Percentiles rank a stretch among this genome's conserved stretches.
phyloP scores from a whole-genome alignment of 768 basidiomycete genomes.

The Termitomyces heimii region DNA sequence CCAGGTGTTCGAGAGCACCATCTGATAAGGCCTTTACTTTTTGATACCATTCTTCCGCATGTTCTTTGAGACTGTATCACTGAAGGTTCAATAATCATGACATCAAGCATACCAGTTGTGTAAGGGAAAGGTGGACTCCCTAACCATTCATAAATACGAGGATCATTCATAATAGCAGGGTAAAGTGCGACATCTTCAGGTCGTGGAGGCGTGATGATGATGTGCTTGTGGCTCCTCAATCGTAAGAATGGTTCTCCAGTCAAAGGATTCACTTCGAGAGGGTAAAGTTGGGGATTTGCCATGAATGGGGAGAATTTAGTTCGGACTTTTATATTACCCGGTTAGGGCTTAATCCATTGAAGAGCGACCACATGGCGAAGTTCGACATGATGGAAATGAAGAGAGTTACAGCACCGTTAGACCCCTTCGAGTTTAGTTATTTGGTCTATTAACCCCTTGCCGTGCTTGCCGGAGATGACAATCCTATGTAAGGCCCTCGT shows the following conservation, averaged over 20 bases:
- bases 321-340: background rate
- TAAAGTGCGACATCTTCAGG: conserved; percentile 17
- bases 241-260: conserved; percentile 44
- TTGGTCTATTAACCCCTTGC: too few species aligned
- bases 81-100: background rate
- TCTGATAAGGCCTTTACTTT: conserved; percentile 22
- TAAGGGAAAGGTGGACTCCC: conserved; percentile 52
- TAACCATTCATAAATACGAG: conserved; percentile 38
- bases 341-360: background rate
- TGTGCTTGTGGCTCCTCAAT: conserved; percentile 41
- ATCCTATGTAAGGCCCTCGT: too few species aligned
- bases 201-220: conserved; percentile 58
- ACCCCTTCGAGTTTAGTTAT: too few species aligned
- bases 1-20: conserved; percentile 23
- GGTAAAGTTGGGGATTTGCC: conserved; percentile 23
- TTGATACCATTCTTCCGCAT: conserved; percentile 25
- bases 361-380: background rate
- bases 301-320: conserved; percentile 1
- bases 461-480: too few species aligned
- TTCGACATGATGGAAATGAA: background rate
- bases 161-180: conserved; percentile 43
- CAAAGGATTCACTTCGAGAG: conserved; percentile 26
- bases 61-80: conserved; percentile 20
- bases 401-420: too few species aligned
- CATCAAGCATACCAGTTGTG: conserved; percentile 21